Evolutionary conservation across 495 filamentous ascomycete species (phyloP).

Genomic region (Daldinia childiae): DNA sequence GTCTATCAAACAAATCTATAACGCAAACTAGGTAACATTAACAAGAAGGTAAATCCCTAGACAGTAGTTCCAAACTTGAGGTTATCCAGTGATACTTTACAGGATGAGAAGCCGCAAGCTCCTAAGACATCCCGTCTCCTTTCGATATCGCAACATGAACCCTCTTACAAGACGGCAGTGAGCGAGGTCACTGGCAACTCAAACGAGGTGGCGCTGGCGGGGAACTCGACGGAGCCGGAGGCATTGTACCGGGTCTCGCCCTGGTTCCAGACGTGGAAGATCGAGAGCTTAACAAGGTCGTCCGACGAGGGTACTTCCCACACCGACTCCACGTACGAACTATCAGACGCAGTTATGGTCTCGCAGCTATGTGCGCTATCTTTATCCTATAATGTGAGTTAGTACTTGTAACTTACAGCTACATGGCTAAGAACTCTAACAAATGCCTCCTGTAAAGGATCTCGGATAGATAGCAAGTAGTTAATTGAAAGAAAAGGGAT

Average conservation of each 20-base stretch:
- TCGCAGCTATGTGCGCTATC: slow-evolving; percentile 1
- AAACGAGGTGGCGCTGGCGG: background rate
- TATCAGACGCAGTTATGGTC: background rate
- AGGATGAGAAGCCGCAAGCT: background rate
- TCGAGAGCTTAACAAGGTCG: slow-evolving; percentile 13
- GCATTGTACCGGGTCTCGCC: slow-evolving; percentile 24
- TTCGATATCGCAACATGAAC: background rate
- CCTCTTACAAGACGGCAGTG: slow-evolving; percentile 14
- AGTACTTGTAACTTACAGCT: background rate
- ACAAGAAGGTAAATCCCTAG: background rate
- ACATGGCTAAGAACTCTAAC: background rate
- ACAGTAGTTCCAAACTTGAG: background rate
- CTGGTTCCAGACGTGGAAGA: slow-evolving; percentile 19
- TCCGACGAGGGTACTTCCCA: background rate
- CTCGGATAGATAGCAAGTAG: background rate
- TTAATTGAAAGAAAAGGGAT: background rate
- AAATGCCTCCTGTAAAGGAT: background rate
- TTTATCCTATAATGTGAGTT: background rate
- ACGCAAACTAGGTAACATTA: background rate
- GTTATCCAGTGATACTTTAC: background rate
- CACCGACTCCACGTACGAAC: slow-evolving; percentile 14
- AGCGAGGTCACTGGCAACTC: slow-evolving; percentile 20
- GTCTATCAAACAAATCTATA: background rate
- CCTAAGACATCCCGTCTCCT: background rate
- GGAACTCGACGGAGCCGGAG: slow-evolving; percentile 16